A percentile compares a stretch with the other conserved stretches of the same genome.
phyloP scores from a whole-genome alignment of 257 asterid genomes.

The Jacaranda mimosifolia region DNA sequence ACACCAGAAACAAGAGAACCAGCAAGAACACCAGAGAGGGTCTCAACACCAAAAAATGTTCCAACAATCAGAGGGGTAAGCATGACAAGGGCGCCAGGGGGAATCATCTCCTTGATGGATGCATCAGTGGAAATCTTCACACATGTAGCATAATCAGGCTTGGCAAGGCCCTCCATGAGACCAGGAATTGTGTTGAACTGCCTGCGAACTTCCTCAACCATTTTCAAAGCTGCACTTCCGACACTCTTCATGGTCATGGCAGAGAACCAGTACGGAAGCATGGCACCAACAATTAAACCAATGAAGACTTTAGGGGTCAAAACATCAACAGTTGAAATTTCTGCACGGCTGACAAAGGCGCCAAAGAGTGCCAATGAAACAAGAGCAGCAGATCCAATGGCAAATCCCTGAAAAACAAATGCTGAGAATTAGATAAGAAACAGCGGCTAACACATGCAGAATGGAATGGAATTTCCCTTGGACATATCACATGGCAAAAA shows the following conservation, averaged over 20 bases:
- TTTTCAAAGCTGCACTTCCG: conserved; percentile 87
- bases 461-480: background rate
- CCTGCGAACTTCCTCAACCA: conserved; percentile 93
- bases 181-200: conserved; percentile 91
- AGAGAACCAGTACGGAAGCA: conserved; percentile 97
- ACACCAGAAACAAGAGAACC: conserved; percentile 95
- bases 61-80: conserved; percentile 89
- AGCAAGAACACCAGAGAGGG: conserved; percentile 89
- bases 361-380: conserved; percentile 89
- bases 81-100: conserved; percentile 96
- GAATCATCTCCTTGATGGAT: conserved; percentile 89
- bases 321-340: conserved; percentile 71
- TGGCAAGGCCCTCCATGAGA: conserved; percentile 76
- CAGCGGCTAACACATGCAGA: background rate
- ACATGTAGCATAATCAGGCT: conserved; percentile 89
- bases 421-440: background rate
- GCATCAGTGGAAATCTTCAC: conserved; percentile 93
- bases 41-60: conserved; percentile 84
- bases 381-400: conserved; percentile 92
- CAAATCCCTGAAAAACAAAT: conserved; percentile 72
- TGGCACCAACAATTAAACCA: conserved; percentile 85
- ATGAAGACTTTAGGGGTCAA: conserved; percentile 89
- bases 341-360: conserved; percentile 95
- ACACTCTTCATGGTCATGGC: conserved; percentile 99
- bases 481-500: background rate